These are phyloP conservation scores for Syzygium aromaticum DNA, from an alignment of 345 rosid species.

Conservation along the genomic window DNA sequence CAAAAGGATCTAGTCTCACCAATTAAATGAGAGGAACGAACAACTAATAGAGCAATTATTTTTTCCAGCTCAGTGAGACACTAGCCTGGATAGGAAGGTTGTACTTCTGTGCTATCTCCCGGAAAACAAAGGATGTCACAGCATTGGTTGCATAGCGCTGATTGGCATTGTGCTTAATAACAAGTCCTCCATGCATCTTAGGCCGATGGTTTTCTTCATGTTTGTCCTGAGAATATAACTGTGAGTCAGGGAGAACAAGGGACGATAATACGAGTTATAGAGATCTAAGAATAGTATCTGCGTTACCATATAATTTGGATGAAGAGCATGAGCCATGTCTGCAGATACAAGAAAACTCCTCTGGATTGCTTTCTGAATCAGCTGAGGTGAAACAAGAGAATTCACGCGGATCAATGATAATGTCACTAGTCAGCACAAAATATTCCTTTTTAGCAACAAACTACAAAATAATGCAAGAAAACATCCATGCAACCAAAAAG, in stretches of 20 bases:
- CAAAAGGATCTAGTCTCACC: background rate
- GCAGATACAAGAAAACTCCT: conserved; percentile 88
- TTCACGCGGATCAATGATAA: background rate
- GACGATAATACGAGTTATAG: background rate
- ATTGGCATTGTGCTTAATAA: conserved; percentile 91
- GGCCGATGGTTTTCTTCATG: conserved; percentile 98
- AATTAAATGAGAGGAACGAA: background rate
- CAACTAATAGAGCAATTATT: background rate
- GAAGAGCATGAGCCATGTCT: conserved; percentile 98
- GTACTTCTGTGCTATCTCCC: conserved; percentile 72
- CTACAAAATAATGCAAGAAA: background rate
- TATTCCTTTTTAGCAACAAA: too few species aligned
- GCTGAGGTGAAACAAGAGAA: conserved; percentile 26
- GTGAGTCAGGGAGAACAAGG: background rate
- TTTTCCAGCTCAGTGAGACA: background rate
- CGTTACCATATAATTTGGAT: conserved; percentile 80
- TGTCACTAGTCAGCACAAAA: background rate
- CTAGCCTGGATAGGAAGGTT: conserved; percentile 69
- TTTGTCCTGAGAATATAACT: conserved; percentile 51
- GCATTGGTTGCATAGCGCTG: conserved; percentile 97
- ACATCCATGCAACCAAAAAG: background rate
- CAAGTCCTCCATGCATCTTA: conserved; percentile 97
- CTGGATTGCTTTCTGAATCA: conserved; percentile 80
- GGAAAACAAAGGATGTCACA: conserved; percentile 71
- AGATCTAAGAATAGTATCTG: background rate